These are phyloP conservation scores for Entomophthora muscae DNA, from an alignment of 371 early-diverging fungal species.

Conservation along the genomic window DNA sequence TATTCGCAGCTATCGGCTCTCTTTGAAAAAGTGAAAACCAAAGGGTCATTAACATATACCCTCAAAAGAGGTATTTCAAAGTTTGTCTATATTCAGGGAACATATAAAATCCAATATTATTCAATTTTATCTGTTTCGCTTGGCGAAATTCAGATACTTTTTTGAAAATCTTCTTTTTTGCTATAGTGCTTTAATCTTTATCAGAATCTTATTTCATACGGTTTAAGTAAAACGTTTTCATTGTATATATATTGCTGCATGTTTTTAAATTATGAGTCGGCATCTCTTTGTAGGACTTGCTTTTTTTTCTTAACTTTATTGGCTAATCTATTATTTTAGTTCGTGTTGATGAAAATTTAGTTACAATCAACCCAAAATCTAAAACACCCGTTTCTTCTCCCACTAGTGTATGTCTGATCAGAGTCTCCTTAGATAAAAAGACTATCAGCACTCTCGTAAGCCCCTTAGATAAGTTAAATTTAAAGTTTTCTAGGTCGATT, in stretches of 20 bases:
- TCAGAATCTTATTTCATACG: no score
- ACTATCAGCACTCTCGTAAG: neutral
- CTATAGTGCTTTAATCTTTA: no score
- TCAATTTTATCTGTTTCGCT: no score
- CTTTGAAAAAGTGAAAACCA: neutral
- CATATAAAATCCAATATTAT: neutral
- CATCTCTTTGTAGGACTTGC: neutral
- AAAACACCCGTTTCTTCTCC: neutral
- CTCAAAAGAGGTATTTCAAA: neutral
- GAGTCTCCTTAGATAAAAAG: neutral
- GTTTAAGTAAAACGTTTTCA: no score
- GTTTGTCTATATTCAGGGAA: neutral
- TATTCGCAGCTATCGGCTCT: neutral
- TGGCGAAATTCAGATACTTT: no score
- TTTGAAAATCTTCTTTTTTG: no score
- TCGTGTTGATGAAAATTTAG: neutral
- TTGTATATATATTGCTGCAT: neutral
- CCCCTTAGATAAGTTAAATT: neutral
- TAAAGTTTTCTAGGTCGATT: neutral
- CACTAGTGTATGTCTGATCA: neutral
- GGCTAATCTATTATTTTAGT: neutral
- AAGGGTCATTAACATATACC: neutral
- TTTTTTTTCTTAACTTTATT: no score
- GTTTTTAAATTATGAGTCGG: neutral
- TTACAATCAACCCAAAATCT: neutral